Evolutionary conservation across 495 filamentous ascomycete species (phyloP), one percentile per base, ranked within the genome.

Genomic region (Daldinia decipiens): DNA sequence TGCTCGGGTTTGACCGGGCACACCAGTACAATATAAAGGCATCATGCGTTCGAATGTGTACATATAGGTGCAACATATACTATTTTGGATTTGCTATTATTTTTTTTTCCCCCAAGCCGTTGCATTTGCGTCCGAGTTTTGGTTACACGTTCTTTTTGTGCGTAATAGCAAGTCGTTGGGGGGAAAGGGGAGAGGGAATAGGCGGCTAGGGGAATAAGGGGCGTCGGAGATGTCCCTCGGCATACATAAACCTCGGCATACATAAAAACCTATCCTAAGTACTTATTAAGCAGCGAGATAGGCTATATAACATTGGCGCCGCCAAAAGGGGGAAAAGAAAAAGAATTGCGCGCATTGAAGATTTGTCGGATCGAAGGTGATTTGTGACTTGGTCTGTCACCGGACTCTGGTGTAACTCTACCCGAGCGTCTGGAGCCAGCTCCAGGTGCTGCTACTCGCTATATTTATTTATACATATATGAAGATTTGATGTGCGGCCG

Each of bases 1-100:
- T 64, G 59, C 26, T 51, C 29, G 52, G 59, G 36, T 59, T 52
- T 40, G 60, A 47, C 43, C 9, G 6, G 43, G 19, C 43, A 21
- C 43, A 47, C 43, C 43, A 36, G n/a, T 27, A 29, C 13, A 15
- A 45, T 36, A 36, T 11, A 39, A 34, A 19, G 13, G 19, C 38
- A 39, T 57, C 54, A 36, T 26, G 32, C 19, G 43, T 47, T 11
- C 43, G 8, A 57, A 40, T 13, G 32, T 36, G 19, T 53, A 62
- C 55, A 21, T 34, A 56, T 26, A 31, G 29, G 39, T 38, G 47
- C 39, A 24, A 45, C n/a, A 54, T 47, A 53, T 53, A 13, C 8
- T 54, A 15, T 53, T 53, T 53, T 53, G 15, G 51, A n/a, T 31
- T 17, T 53, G 13, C 24, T 26, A 26, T 15, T 9, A 31, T 53